These are phyloP conservation scores for Lasiodiplodia citricola DNA, from an alignment of 2,329 filamentous ascomycete genomes.

Conservation along the genomic window DNA sequence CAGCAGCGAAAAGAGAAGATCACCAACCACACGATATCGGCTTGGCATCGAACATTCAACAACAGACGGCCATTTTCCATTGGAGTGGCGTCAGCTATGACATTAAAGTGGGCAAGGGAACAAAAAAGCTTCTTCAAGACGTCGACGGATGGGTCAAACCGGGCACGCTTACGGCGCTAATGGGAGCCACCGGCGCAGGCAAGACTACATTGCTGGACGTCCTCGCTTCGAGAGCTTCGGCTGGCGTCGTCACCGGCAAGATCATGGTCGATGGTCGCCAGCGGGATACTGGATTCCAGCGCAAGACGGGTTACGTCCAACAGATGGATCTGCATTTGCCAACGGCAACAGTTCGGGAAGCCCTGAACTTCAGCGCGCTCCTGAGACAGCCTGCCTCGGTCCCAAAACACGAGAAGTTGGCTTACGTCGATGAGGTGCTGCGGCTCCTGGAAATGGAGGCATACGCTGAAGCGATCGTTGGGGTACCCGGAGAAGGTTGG, in stretches of 20 bases:
- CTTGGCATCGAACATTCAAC: conserved; percentile 31
- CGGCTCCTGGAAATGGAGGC: conserved; percentile 70
- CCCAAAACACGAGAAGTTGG: conserved; percentile 62
- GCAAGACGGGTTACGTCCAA: conserved; percentile 47
- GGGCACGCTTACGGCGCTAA: conserved; percentile 57
- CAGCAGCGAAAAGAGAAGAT: conserved; percentile 23
- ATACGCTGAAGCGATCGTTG: conserved; percentile 69
- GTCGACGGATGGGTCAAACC: conserved; percentile 63
- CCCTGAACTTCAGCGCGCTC: conserved; percentile 42
- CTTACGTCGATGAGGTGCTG: conserved; percentile 68
- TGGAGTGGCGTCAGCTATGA: conserved; percentile 59
- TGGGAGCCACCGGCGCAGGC: conserved; percentile 46
- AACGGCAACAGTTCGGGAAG: conserved; percentile 45
- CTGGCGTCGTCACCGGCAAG: conserved; percentile 46
- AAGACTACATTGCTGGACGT: conserved; percentile 46
- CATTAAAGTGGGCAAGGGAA: conserved; percentile 57
- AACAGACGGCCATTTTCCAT: conserved; percentile 70
- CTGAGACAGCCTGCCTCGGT: conserved; percentile 58
- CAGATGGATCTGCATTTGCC: conserved; percentile 60
- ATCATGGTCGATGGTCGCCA: conserved; percentile 47
- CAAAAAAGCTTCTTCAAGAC: conserved; percentile 59
- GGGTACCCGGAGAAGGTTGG: conserved; percentile 60
- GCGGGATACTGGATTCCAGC: conserved; percentile 42
- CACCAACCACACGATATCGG: background rate
- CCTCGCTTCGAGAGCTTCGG: conserved; percentile 41